Evolutionary conservation across 192 early-diverging fungal genomes (phyloP), one percentile per base, ranked within the genome.

Genomic region (Mortierella claussenii): DNA sequence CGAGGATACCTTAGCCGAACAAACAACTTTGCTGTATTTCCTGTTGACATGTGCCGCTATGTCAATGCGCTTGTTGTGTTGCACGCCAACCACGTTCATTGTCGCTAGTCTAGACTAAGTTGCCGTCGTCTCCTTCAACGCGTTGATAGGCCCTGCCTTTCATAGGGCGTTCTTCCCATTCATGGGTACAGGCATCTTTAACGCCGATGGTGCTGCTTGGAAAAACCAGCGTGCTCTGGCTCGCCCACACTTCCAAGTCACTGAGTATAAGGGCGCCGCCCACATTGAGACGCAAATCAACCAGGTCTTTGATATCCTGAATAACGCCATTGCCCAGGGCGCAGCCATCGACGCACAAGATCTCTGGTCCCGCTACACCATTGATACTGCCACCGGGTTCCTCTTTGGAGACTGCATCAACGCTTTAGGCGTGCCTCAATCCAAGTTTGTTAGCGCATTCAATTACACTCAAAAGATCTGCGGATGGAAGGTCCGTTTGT

Each of bases 111-210:
- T n/a, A n/a, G n/a, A n/a, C n/a, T n/a, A n/a, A n/a, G n/a, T n/a
- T n/a, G n/a, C n/a, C n/a, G n/a, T n/a, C n/a, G n/a, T n/a, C n/a
- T n/a, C n/a, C n/a, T n/a, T n/a, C n/a, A n/a, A n/a, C n/a, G n/a
- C n/a, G n/a, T n/a, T n/a, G n/a, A n/a, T 59, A 75, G 71, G 71
- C 21, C 63, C 62, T 4, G 60, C 52, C 0, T 75, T 75, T 51
- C 71, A 75, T 57, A 75, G 44, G 34, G 63, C 51, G 7, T 64
- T 75, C 57, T 66, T 49, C 50, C 63, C 71, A 5, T 75, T 75
- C 50, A 58, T 75, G 63, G 71, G 71, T 32, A 75, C 71, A 17
- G 71, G 71, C n/a, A 75, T 75, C 51, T 75, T 75, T 44, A 75
- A 75, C 15, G 26, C 71, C 4, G 71, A 75, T 33, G 71, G 71